A percentile compares a stretch with the other conserved stretches of the same genome.
Conservation (phyloP, 2,329 filamentous ascomycete genomes). For the Penicillium sumatraense region DNA sequence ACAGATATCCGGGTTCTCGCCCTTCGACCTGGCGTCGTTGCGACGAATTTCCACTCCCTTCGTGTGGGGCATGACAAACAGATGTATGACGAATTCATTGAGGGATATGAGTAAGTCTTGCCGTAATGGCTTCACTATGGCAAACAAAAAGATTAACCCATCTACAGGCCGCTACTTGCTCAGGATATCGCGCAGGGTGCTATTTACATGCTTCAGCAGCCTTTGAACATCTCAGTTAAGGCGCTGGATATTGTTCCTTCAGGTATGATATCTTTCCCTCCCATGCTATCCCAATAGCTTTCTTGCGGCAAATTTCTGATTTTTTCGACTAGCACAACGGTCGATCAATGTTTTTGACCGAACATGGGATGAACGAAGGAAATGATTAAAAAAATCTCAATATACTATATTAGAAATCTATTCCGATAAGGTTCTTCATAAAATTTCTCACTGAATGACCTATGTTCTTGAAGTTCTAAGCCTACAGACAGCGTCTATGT, state of each 20-base stretch:
- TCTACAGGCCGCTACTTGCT: slow-evolving; percentile 41
- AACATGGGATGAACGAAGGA: slow-evolving; percentile 28
- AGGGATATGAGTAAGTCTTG: slow-evolving; percentile 41
- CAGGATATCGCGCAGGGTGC: slow-evolving; percentile 51
- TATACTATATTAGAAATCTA: no score
- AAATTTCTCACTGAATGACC: no score
- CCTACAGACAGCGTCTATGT: no score
- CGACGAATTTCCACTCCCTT: slow-evolving; percentile 54
- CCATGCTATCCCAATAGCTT: neutral
- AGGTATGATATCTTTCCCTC: slow-evolving; percentile 26
- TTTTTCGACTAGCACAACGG: slow-evolving; percentile 31
- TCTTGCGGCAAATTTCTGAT: neutral
- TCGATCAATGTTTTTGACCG: slow-evolving; percentile 39
- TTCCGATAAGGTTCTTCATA: no score
- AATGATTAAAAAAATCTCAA: neutral
- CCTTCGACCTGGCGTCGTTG: slow-evolving; percentile 53
- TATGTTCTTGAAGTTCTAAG: no score
- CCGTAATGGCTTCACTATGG: no score
- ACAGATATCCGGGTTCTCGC: slow-evolving; percentile 55
- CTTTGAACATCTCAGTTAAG: slow-evolving; percentile 49
- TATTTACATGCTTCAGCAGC: slow-evolving; percentile 49
- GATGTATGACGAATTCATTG: slow-evolving; percentile 50
- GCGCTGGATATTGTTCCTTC: slow-evolving; percentile 53
- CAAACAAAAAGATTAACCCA: no score
- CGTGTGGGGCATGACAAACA: slow-evolving; percentile 51